Percentiles rank a stretch among this genome's conserved stretches.
phyloP scores from a whole-genome alignment of 75 land plant genomes.

The Pseudotsuga menziesii region DNA sequence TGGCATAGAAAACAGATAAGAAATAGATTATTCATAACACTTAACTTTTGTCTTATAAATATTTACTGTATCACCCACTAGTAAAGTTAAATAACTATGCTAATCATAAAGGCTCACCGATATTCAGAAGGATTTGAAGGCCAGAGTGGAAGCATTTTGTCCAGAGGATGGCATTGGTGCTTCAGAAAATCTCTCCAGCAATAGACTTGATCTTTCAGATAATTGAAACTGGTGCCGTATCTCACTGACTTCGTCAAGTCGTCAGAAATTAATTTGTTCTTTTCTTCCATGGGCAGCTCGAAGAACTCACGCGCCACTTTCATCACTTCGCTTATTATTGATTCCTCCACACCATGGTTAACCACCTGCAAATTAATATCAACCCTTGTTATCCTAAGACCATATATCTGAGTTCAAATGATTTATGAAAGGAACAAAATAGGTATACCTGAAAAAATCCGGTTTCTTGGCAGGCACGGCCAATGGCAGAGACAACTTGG shows the following conservation, averaged over 20 bases:
- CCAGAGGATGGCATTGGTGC: conserved; percentile 44
- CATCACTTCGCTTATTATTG: conserved; percentile 26
- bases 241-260: conserved; percentile 43
- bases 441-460: conserved; percentile 34
- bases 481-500: conserved; percentile 1
- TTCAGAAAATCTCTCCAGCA: conserved; percentile 78
- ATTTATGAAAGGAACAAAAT: background rate
- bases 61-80: no score
- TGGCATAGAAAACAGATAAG: no score
- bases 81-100: no score
- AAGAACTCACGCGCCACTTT: conserved; percentile 38
- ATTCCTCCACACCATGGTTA: conserved; percentile 52
- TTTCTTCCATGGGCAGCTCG: conserved; percentile 40
- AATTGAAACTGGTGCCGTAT: conserved; percentile 53
- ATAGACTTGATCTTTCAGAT: conserved; percentile 40
- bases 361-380: conserved; percentile 34
- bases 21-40: no score
- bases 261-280: conserved; percentile 27
- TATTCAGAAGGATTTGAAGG: conserved; percentile 53
- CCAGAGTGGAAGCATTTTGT: conserved; percentile 38
- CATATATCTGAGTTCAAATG: background rate
- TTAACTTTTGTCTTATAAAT: no score
- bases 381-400: background rate
- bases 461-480: conserved; percentile 18
- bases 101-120: conserved; percentile 17